phyloP scores from a whole-genome alignment of 768 basidiomycete genomes.

The Hydnomerulius pinastri region DNA sequence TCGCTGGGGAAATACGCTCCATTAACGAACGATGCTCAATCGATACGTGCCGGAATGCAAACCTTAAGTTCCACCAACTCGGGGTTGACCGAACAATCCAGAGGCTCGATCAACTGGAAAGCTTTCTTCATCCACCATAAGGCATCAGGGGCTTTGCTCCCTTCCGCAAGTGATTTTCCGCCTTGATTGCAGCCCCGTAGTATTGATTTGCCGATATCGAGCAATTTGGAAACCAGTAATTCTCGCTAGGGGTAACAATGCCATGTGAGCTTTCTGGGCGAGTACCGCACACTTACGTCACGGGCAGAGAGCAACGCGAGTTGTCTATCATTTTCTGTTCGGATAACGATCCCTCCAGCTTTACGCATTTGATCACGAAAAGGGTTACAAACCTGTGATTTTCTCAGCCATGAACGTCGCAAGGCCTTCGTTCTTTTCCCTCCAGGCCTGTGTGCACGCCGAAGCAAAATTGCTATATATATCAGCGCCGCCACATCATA shows the following conservation, averaged over 20 bases:
- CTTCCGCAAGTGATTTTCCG: constrained; percentile 28
- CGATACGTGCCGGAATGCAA: constrained; percentile 20
- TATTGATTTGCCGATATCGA: constrained; percentile 75
- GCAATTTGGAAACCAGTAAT: constrained; percentile 69
- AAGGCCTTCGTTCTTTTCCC: constrained; percentile 76
- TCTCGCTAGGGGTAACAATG: constrained; percentile 55
- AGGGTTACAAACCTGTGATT: constrained; percentile 60
- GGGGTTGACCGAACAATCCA: constrained; percentile 55
- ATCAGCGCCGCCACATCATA: constrained; percentile 22
- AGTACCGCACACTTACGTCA: constrained; percentile 57
- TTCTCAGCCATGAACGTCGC: constrained; percentile 85
- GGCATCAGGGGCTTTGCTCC: constrained; percentile 42
- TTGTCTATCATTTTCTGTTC: constrained; percentile 64
- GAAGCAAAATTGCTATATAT: constrained; percentile 30
- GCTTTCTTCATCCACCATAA: constrained; percentile 80
- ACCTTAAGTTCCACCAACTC: constrained; percentile 70
- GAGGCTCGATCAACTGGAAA: constrained; percentile 68
- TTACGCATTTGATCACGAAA: constrained; percentile 9
- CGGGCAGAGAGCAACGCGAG: constrained; percentile 60
- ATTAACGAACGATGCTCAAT: constrained; percentile 17
- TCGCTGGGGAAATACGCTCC: constrained; percentile 45
- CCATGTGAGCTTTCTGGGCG: constrained; percentile 26
- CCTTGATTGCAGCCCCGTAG: constrained; percentile 44
- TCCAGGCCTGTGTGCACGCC: constrained; percentile 65
- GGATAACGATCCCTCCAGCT: constrained; percentile 22